Evolutionary conservation across 1,284 basidiomycete genomes (phyloP).

Genomic region (Pseudozyma sp.): DNA sequence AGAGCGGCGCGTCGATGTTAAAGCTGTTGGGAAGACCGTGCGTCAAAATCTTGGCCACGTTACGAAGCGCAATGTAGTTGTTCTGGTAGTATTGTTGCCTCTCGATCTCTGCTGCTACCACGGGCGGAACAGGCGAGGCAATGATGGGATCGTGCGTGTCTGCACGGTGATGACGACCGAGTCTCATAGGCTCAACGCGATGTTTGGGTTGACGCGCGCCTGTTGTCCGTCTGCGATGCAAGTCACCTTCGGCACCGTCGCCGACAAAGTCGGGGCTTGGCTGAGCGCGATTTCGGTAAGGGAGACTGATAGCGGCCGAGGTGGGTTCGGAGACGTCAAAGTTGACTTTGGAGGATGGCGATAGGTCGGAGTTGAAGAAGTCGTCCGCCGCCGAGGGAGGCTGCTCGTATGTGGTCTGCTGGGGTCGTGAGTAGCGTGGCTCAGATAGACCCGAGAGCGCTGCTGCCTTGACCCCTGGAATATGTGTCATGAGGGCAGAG

Average conservation of each 20-base stretch:
- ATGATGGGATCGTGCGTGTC: slow-evolving; percentile 52
- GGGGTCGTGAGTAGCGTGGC: slow-evolving; percentile 42
- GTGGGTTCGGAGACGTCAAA: slow-evolving; percentile 21
- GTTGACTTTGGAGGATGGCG: slow-evolving; percentile 10
- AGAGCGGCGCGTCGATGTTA: slow-evolving; percentile 32
- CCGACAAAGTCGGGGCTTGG: slow-evolving; percentile 17
- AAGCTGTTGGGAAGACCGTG: slow-evolving; percentile 32
- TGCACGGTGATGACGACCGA: slow-evolving; percentile 46
- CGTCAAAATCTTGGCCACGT: slow-evolving; percentile 38
- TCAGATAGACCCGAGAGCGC: slow-evolving; percentile 45
- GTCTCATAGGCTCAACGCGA: slow-evolving; percentile 30
- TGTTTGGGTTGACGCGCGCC: slow-evolving; percentile 30
- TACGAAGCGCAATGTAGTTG: slow-evolving; percentile 50
- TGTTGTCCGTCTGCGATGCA: slow-evolving; percentile 42
- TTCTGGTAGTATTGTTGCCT: slow-evolving; percentile 52
- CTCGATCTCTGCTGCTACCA: slow-evolving; percentile 32
- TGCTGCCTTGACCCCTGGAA: slow-evolving; percentile 25
- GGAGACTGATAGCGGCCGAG: slow-evolving; percentile 22
- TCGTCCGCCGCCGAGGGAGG: background rate
- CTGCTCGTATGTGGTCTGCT: slow-evolving; percentile 18
- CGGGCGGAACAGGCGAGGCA: slow-evolving; percentile 15
- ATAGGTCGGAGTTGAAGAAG: slow-evolving; percentile 1
- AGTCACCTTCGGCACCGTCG: slow-evolving; percentile 31
- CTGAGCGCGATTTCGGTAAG: slow-evolving; percentile 24
- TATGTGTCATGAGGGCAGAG: slow-evolving; percentile 43